phyloP scores from a whole-genome alignment of 768 basidiomycete genomes.

The Boletus bicolor region DNA sequence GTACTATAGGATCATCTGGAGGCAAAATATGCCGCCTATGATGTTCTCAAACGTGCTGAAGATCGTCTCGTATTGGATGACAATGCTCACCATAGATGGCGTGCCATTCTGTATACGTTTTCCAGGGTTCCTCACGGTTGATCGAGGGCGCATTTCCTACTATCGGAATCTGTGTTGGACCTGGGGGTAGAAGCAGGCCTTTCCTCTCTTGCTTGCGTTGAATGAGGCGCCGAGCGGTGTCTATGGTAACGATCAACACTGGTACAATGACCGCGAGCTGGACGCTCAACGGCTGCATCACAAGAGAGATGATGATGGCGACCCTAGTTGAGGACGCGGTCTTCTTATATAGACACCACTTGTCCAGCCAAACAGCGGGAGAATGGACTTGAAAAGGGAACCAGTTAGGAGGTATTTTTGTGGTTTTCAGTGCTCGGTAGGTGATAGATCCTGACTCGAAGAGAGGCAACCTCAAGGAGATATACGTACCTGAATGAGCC shows the following conservation, averaged over 20 bases:
- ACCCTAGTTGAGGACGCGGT: not conserved
- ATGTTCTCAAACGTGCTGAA: not conserved
- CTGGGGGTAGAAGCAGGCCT: not conserved
- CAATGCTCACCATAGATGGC: not conserved
- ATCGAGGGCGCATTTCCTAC: not conserved
- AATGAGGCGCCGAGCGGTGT: not conserved
- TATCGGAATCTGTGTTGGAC: not conserved
- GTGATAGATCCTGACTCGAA: not conserved
- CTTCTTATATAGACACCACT: not conserved
- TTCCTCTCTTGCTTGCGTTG: not conserved
- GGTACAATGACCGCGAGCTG: not conserved
- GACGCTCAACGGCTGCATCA: not conserved
- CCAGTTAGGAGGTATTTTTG: not conserved
- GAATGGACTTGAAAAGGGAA: not conserved
- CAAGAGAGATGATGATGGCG: not conserved
- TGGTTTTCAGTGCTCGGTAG: not conserved
- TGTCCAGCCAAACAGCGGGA: not conserved
- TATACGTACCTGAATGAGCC: not conserved
- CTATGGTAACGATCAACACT: not conserved
- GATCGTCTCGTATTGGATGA: no score
- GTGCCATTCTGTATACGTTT: not conserved
- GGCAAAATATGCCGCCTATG: not conserved
- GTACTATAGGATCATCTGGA: not conserved
- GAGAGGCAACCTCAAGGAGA: not conserved
- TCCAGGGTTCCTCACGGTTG: not conserved